Percentiles rank a stretch among this genome's conserved stretches.
Conservation (phyloP, 2,329 filamentous ascomycete species). For the Ophiostoma pallidulum region DNA sequence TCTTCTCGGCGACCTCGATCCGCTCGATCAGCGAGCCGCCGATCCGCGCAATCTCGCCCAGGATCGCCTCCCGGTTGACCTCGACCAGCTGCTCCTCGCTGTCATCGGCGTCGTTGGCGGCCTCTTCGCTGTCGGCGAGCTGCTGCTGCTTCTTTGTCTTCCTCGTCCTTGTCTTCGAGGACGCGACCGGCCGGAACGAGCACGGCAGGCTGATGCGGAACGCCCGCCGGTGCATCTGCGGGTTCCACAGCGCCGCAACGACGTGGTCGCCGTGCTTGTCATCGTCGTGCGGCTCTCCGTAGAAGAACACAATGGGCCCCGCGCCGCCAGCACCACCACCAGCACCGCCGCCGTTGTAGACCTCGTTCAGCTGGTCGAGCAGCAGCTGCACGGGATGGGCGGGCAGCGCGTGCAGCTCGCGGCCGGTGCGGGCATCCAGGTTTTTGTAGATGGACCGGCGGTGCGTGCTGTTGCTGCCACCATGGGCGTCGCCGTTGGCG, state of each 20-base stretch:
- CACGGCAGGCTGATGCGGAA: slow-evolving; percentile 66
- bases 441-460: slow-evolving; percentile 64
- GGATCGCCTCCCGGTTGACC: slow-evolving; percentile 57
- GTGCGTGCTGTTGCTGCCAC: slow-evolving; percentile 1
- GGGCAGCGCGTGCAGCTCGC: slow-evolving; percentile 37
- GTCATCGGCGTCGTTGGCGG: slow-evolving; percentile 19
- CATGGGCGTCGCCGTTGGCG: too few relatives aligned
- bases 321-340: slow-evolving; percentile 3
- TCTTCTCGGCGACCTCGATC: slow-evolving; percentile 39
- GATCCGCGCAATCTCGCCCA: slow-evolving; percentile 63
- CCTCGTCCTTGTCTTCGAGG: background rate
- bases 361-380: slow-evolving; percentile 53
- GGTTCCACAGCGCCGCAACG: slow-evolving; percentile 52
- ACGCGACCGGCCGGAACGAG: slow-evolving; percentile 46
- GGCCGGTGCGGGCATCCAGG: slow-evolving; percentile 50
- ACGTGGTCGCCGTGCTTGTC: slow-evolving; percentile 32
- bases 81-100: slow-evolving; percentile 36
- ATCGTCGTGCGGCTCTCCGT: slow-evolving; percentile 42
- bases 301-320: slow-evolving; percentile 70
- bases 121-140: background rate
- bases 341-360: slow-evolving; percentile 44
- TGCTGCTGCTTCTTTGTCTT: background rate
- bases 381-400: slow-evolving; percentile 55
- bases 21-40: slow-evolving; percentile 58
- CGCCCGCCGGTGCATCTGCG: slow-evolving; percentile 41